Percentiles rank a stretch among this genome's conserved stretches.
Conservation (phyloP, 2,329 filamentous ascomycete genomes). For the Trichoderma asperellum region DNA sequence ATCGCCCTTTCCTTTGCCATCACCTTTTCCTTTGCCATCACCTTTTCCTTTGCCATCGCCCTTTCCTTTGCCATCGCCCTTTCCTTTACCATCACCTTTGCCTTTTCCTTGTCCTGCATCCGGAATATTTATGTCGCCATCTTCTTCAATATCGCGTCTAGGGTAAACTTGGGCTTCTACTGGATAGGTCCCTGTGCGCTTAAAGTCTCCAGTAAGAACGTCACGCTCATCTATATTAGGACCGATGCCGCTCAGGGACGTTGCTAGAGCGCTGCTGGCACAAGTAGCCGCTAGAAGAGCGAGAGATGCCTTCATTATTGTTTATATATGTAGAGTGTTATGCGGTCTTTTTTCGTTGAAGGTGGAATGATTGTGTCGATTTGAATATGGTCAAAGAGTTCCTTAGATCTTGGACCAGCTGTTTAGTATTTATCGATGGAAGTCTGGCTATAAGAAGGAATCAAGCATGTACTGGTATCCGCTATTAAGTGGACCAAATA, state of each 20-base stretch:
- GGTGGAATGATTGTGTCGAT: neutral
- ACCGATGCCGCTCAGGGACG: neutral
- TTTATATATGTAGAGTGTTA: neutral
- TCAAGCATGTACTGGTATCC: neutral
- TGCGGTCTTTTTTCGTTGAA: neutral
- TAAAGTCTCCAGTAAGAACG: neutral
- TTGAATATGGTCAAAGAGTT: neutral
- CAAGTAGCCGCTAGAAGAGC: slow-evolving; percentile 9
- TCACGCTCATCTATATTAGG: neutral
- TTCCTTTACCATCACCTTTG: neutral
- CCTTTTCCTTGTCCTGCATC: neutral
- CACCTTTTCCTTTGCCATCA: neutral
- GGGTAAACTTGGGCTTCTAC: neutral
- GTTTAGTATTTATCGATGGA: neutral
- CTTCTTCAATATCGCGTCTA: neutral
- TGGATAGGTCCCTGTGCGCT: neutral
- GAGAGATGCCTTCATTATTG: slow-evolving; percentile 7
- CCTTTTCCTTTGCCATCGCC: neutral
- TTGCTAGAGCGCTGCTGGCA: neutral
- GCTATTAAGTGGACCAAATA: neutral
- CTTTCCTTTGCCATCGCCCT: neutral
- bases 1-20: neutral
- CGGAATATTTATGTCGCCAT: neutral
- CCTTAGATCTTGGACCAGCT: neutral
- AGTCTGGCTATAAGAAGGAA: neutral